phyloP scores from a whole-genome alignment of 768 basidiomycete genomes.

The Tricholoma bakamatsutake region DNA sequence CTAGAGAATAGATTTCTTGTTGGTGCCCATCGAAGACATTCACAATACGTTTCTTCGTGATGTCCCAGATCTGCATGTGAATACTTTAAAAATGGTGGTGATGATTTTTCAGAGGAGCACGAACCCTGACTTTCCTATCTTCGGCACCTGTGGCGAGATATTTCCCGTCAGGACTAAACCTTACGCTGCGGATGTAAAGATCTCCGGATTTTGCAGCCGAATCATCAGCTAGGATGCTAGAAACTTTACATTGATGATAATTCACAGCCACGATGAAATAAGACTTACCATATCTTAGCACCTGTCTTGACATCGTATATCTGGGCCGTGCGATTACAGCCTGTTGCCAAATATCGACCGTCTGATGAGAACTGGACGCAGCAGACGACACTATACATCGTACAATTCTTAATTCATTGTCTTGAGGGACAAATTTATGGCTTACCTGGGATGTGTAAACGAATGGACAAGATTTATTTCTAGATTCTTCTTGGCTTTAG shows the following conservation, averaged over 20 bases:
- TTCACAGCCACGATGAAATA: neutral
- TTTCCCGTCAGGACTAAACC: slow-evolving; percentile 90
- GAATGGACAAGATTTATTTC: slow-evolving; percentile 81
- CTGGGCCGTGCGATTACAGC: slow-evolving; percentile 96
- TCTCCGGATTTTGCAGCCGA: slow-evolving; percentile 46
- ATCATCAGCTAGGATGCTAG: slow-evolving; percentile 26
- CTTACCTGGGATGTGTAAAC: slow-evolving; percentile 80
- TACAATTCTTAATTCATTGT: neutral
- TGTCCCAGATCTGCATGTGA: slow-evolving; percentile 78
- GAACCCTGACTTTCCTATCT: slow-evolving; percentile 85
- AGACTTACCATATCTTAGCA: slow-evolving; percentile 67
- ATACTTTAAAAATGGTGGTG: neutral
- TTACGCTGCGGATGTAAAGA: slow-evolving; percentile 57
- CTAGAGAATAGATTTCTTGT: slow-evolving; percentile 92
- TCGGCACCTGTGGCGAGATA: slow-evolving; percentile 93
- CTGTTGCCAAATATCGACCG: slow-evolving; percentile 89
- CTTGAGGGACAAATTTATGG: neutral
- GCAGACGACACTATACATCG: slow-evolving; percentile 48
- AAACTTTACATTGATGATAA: neutral
- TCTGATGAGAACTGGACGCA: slow-evolving; percentile 95
- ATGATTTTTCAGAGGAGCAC: slow-evolving; percentile 11
- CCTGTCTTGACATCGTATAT: slow-evolving; percentile 93
- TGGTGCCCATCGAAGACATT: slow-evolving; percentile 82
- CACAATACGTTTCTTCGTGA: slow-evolving; percentile 70
- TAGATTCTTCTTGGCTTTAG: slow-evolving; percentile 67